Conservation (phyloP, 495 filamentous ascomycete genomes). For the Schizothecium vesticola region DNA sequence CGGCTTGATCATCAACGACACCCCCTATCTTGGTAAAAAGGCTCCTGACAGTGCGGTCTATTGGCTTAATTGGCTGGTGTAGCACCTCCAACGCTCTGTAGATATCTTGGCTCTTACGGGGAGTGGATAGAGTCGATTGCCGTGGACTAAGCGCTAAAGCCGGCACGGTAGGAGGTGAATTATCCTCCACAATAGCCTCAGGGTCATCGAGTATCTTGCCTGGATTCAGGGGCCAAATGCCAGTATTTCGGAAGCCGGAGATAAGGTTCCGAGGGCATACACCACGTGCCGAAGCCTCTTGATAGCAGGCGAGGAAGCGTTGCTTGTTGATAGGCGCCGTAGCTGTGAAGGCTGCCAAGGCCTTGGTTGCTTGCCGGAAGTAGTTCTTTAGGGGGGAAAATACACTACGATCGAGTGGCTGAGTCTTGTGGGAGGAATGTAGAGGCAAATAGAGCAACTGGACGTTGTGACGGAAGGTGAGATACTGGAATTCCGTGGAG, state of each 20-base stretch:
- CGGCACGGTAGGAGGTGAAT: background rate
- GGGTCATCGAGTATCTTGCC: background rate
- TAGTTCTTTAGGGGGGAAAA: background rate
- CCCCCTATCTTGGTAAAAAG: background rate
- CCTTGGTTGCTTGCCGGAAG: background rate
- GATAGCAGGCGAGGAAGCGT: background rate
- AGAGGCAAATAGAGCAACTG: constrained; percentile 7
- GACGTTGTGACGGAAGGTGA: background rate
- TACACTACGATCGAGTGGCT: constrained; percentile 2
- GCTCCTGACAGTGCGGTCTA: background rate
- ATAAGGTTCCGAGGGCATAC: background rate
- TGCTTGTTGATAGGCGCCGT: constrained; percentile 1
- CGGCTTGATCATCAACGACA: background rate
- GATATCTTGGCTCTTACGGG: background rate
- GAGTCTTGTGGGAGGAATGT: constrained; percentile 10
- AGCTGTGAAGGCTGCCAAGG: background rate
- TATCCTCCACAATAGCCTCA: background rate
- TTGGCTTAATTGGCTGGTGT: background rate
- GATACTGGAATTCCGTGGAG: background rate
- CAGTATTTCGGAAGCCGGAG: constrained; percentile 7
- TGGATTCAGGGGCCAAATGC: constrained; percentile 4
- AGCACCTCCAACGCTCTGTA: background rate
- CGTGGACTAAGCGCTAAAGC: too few species aligned
- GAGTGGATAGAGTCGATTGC: background rate
- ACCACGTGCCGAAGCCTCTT: background rate